These are phyloP conservation scores for Fusarium sp. DNA, from an alignment of 2,329 filamentous ascomycete genomes.

Conservation along the genomic window DNA sequence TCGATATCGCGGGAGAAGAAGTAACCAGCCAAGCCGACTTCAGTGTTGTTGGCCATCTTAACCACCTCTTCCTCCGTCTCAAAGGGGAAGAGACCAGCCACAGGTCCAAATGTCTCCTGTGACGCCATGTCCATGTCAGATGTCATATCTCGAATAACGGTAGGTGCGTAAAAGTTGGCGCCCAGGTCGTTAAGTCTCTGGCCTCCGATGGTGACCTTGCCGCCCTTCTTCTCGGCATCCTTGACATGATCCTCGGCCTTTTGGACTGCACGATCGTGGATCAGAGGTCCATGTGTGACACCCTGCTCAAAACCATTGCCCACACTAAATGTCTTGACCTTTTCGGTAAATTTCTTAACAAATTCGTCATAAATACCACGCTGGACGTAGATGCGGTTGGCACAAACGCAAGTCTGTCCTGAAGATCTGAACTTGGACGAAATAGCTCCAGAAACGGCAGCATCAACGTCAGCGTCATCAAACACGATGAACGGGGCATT, in stretches of 20 bases:
- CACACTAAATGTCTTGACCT: conserved; percentile 77
- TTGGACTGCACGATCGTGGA: conserved; percentile 80
- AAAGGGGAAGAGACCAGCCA: conserved; percentile 89
- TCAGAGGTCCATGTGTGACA: conserved; percentile 80
- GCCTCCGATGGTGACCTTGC: conserved; percentile 76
- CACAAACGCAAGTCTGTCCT: conserved; percentile 94
- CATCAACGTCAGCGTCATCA: conserved; percentile 89
- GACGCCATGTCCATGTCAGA: conserved; percentile 81
- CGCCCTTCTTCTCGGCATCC: conserved; percentile 81
- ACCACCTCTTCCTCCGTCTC: conserved; percentile 89
- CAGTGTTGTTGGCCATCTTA: conserved; percentile 77
- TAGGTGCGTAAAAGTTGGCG: conserved; percentile 86
- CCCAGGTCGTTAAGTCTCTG: conserved; percentile 77
- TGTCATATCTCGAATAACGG: conserved; percentile 86
- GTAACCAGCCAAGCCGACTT: conserved; percentile 92
- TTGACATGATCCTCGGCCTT: conserved; percentile 83
- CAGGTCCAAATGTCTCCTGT: conserved; percentile 96
- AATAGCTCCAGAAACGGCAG: conserved; percentile 82
- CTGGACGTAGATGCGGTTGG: conserved; percentile 84
- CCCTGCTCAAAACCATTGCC: conserved; percentile 75
- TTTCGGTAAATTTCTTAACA: conserved; percentile 70
- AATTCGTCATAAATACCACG: conserved; percentile 80
- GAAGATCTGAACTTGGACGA: conserved; percentile 91
- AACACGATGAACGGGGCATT: conserved; percentile 98
- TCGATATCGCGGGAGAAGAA: conserved; percentile 78